Percentiles rank a stretch among this genome's conserved stretches.
These are phyloP conservation scores for Laetiporus sulphureus DNA, from an alignment of 1,284 basidiomycete genomes.

Conservation along the genomic window DNA sequence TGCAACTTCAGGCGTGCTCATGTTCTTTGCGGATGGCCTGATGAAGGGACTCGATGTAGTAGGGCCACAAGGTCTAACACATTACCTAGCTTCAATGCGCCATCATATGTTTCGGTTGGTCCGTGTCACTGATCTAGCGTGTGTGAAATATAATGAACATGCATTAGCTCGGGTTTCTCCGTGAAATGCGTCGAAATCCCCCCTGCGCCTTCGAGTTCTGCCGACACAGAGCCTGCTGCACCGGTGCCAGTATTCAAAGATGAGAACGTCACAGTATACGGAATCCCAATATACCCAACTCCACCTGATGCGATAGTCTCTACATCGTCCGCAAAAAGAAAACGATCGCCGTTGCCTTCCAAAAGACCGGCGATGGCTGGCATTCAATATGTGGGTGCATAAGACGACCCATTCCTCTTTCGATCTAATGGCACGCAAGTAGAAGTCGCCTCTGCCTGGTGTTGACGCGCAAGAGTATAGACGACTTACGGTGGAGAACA, in stretches of 20 bases:
- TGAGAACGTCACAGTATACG: constrained; percentile 57
- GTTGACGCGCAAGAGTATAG: constrained; percentile 50
- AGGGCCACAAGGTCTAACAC: constrained; percentile 69
- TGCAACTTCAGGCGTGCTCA: constrained; percentile 57
- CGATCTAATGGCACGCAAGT: no score
- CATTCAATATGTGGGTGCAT: no score
- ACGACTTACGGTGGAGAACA: constrained; percentile 38
- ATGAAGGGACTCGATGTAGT: constrained; percentile 52
- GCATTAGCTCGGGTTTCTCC: constrained; percentile 32
- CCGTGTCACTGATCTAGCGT: neutral
- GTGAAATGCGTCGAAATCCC: constrained; percentile 39
- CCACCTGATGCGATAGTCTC: neutral
- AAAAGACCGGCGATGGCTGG: constrained; percentile 33
- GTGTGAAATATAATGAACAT: neutral
- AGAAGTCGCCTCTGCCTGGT: no score
- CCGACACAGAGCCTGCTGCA: constrained; percentile 13
- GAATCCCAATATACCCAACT: constrained; percentile 40
- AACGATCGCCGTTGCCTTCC: constrained; percentile 19
- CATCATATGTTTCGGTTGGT: constrained; percentile 55
- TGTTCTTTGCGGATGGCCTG: constrained; percentile 76
- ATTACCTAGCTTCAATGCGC: constrained; percentile 69
- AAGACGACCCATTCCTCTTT: no score
- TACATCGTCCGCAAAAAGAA: constrained; percentile 20
- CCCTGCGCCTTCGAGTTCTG: constrained; percentile 35
- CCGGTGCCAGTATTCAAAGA: constrained; percentile 51